These are phyloP conservation scores for Solanum stenotomum DNA, from an alignment of 257 asterid species.

Conservation along the genomic window DNA sequence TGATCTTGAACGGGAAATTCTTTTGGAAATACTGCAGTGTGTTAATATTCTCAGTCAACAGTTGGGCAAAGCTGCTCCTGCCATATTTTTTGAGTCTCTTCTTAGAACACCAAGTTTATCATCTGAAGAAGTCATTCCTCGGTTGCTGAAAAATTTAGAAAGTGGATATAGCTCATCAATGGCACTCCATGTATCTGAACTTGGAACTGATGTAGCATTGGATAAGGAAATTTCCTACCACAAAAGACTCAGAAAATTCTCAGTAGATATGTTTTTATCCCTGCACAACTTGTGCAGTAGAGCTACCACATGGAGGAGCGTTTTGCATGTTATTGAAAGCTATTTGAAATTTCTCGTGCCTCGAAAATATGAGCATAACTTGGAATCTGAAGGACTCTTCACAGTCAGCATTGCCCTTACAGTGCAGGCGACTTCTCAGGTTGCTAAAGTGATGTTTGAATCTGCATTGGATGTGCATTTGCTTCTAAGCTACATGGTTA, in stretches of 20 bases:
- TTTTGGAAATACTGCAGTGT: conserved; percentile 62
- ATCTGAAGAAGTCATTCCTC: conserved; percentile 70
- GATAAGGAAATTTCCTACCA: conserved; percentile 67
- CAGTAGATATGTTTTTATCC: conserved; percentile 60
- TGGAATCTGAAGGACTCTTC: conserved; percentile 31
- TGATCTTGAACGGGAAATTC: conserved; percentile 47
- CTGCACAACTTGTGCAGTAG: conserved; percentile 53
- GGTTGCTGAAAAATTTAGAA: conserved; percentile 61
- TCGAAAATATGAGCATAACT: conserved; percentile 44
- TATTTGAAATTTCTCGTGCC: conserved; percentile 77
- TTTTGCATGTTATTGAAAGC: conserved; percentile 62
- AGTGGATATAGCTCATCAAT: conserved; percentile 60
- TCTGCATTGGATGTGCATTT: conserved; percentile 69
- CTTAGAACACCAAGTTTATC: conserved; percentile 45
- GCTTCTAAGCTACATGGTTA: conserved; percentile 78
- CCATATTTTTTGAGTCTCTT: conserved; percentile 67
- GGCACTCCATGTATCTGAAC: conserved; percentile 51
- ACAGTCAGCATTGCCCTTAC: conserved; percentile 38
- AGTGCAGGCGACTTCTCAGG: conserved; percentile 83
- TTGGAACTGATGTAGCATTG: conserved; percentile 75
- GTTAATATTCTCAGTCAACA: conserved; percentile 64
- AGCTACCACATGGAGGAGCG: conserved; percentile 72
- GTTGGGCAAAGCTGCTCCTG: conserved; percentile 81
- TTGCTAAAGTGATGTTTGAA: conserved; percentile 85
- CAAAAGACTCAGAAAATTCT: conserved; percentile 75